Evolutionary conservation across 495 filamentous ascomycete species (phyloP).

Genomic region (Lasiosphaeris hirsuta): DNA sequence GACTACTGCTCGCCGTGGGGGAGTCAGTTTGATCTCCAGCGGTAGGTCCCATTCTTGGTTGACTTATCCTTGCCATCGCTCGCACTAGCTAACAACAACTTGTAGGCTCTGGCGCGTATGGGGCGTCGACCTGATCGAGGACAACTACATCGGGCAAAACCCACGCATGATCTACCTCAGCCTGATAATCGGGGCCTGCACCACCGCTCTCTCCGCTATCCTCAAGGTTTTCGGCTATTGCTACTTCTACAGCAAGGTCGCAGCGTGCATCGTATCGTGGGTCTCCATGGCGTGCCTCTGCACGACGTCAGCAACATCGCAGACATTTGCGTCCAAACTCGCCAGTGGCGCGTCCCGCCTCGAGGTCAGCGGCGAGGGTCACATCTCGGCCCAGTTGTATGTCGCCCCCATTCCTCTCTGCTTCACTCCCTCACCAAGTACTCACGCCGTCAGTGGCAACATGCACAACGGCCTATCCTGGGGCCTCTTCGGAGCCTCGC

Average conservation of each 20-base stretch:
- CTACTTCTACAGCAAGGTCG: conserved; percentile 1
- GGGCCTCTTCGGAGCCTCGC: neutral
- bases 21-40: conserved; percentile 8
- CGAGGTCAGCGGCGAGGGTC: neutral
- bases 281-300: neutral
- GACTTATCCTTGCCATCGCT: neutral
- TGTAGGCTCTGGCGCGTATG: conserved; percentile 7
- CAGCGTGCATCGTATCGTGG: conserved; percentile 2
- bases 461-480: neutral
- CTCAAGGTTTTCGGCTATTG: neutral
- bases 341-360: neutral
- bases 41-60: neutral
- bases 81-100: neutral
- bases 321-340: neutral
- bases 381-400: neutral
- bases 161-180: conserved; percentile 2
- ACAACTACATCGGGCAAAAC: conserved; percentile 6
- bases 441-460: neutral
- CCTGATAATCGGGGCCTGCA: neutral
- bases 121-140: conserved; percentile 6
- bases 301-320: neutral
- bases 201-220: neutral
- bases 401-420: neutral
- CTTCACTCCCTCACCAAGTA: neutral
- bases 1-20: conserved; percentile 14